phyloP scores from a whole-genome alignment of 768 basidiomycete genomes.

The Suillus placidus region DNA sequence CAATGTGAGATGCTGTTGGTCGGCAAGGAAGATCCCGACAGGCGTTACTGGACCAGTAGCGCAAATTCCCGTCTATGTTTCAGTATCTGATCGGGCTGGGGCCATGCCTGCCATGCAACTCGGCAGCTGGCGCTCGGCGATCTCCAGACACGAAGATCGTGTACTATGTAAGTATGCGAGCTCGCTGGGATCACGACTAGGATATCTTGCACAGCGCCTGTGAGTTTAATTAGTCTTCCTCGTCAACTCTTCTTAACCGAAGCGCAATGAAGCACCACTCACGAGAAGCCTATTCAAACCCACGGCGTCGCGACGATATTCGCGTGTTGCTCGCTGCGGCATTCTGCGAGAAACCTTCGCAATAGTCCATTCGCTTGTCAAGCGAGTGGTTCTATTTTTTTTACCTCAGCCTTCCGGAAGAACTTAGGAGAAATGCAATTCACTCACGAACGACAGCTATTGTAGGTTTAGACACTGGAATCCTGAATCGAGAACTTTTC shows the following conservation, averaged over 20 bases:
- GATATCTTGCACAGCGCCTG: not conserved
- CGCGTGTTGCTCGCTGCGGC: not conserved
- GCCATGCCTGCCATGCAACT: not conserved
- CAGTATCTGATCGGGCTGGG: not conserved
- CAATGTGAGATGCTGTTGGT: not conserved
- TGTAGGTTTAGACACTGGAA: not conserved
- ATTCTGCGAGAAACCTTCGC: not conserved
- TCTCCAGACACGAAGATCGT: not conserved
- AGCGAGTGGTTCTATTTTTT: not conserved
- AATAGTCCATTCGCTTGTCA: not conserved
- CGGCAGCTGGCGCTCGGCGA: not conserved
- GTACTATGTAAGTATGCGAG: not conserved
- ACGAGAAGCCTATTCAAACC: not conserved
- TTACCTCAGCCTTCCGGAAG: not conserved
- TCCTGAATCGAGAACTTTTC: not conserved
- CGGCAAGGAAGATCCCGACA: not conserved
- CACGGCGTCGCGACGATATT: not conserved
- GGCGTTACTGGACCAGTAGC: not conserved
- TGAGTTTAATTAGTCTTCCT: not conserved
- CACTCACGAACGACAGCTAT: not conserved
- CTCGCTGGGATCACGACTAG: not conserved
- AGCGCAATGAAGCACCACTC: not conserved
- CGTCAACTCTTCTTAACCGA: not conserved
- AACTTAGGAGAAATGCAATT: not conserved
- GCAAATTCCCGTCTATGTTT: not conserved